These are phyloP conservation scores for Emergomyces orientalis DNA, from an alignment of 2,329 filamentous ascomycete genomes.

Conservation along the genomic window DNA sequence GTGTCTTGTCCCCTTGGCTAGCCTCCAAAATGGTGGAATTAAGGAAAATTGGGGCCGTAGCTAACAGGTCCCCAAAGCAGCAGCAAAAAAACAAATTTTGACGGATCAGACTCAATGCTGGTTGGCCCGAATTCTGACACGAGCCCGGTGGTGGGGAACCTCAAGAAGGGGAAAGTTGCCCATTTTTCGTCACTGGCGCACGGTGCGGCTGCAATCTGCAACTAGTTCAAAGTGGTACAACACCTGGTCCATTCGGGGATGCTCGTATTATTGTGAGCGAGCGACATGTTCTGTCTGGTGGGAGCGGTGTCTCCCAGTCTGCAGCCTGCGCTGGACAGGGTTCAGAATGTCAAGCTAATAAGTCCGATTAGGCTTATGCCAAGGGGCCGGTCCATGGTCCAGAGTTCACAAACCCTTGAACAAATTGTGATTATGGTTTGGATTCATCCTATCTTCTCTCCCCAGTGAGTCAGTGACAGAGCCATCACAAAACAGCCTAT, in stretches of 20 bases:
- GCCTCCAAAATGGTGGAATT: constrained; percentile 5
- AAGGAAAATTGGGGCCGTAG: neutral
- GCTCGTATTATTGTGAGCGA: constrained; percentile 5
- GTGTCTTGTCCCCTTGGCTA: constrained; percentile 7
- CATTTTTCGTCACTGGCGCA: constrained; percentile 17
- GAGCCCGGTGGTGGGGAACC: constrained; percentile 6
- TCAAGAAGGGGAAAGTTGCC: neutral
- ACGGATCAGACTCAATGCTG: neutral
- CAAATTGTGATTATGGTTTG: neutral
- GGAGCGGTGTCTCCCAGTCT: neutral
- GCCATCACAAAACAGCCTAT: neutral
- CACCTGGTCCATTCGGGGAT: constrained; percentile 5
- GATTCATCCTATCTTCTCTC: neutral
- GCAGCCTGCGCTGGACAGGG: constrained; percentile 4
- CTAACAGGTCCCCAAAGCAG: neutral
- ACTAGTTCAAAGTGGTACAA: constrained; percentile 14
- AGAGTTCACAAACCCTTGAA: constrained; percentile 4
- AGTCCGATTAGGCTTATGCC: constrained; percentile 6
- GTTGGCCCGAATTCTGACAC: constrained; percentile 9
- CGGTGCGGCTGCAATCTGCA: constrained; percentile 17
- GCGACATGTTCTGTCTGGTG: constrained; percentile 5
- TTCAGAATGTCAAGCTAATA: constrained; percentile 1
- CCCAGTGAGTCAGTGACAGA: neutral
- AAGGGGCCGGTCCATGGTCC: constrained; percentile 4
- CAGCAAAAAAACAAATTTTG: neutral